Conservation (phyloP, 306 rosid genomes). For the Cucurbita maxima region DNA sequence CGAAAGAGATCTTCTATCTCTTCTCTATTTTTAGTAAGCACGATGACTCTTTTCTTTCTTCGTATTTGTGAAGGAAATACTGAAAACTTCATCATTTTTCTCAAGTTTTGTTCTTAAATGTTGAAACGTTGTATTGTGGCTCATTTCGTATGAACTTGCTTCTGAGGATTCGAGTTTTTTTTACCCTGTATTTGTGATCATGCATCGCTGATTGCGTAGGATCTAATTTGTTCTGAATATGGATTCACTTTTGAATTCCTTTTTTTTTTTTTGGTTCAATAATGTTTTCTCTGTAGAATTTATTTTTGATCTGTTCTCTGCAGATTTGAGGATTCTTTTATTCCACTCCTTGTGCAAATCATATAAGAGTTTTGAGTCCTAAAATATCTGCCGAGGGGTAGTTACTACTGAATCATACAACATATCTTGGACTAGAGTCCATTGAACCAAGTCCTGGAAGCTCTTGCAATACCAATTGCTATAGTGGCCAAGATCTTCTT, state of each 20-base stretch:
- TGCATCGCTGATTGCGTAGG: neutral
- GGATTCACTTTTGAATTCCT: neutral
- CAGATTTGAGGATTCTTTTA: slow-evolving; percentile 3
- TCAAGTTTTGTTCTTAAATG: neutral
- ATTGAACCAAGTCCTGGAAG: neutral
- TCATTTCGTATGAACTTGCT: neutral
- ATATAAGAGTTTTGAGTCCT: neutral
- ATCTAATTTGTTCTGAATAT: neutral
- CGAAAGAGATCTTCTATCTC: neutral
- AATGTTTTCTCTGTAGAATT: neutral
- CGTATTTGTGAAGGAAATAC: neutral
- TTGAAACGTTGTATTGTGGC: neutral
- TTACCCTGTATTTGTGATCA: neutral
- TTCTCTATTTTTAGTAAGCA: neutral
- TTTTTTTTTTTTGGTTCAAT: neutral
- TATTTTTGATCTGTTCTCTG: neutral
- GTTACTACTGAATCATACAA: too few species aligned
- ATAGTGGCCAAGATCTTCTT: neutral
- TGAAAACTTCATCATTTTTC: neutral
- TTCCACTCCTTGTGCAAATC: neutral
- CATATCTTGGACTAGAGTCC: neutral
- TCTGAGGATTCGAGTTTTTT: neutral
- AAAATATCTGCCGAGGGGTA: neutral
- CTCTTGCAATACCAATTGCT: neutral
- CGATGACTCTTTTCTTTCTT: neutral